phyloP scores from a whole-genome alignment of 2,329 filamentous ascomycete genomes.

The Neospermospora avenae region DNA sequence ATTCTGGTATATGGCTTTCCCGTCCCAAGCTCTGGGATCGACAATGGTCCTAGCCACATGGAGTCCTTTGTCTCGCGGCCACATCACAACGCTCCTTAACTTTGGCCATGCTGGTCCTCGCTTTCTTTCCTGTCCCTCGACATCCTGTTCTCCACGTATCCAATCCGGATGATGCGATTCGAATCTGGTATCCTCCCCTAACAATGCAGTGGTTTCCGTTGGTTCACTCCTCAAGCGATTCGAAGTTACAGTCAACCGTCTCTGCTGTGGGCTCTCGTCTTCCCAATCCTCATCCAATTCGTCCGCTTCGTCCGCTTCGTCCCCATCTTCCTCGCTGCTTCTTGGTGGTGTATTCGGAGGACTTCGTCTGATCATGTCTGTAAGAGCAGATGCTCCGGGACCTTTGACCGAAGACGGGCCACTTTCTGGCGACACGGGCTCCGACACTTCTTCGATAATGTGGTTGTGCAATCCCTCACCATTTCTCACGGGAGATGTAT shows the following conservation, averaged over 20 bases:
- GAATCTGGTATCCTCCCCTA: slow-evolving; percentile 19
- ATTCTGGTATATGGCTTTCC: slow-evolving; percentile 59
- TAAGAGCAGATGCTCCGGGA: slow-evolving; percentile 44
- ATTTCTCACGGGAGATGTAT: slow-evolving; percentile 20
- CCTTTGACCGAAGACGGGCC: slow-evolving; percentile 33
- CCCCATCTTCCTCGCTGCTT: slow-evolving; percentile 3
- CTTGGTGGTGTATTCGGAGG: slow-evolving; percentile 27
- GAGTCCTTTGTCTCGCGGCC: slow-evolving; percentile 25
- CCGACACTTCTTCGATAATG: slow-evolving; percentile 59
- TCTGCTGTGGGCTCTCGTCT: slow-evolving; percentile 13
- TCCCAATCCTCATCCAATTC: neutral
- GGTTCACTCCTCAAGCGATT: slow-evolving; percentile 25
- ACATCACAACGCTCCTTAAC: slow-evolving; percentile 25
- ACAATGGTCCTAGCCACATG: slow-evolving; percentile 36
- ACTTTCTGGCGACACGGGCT: slow-evolving; percentile 49
- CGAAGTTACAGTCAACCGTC: slow-evolving; percentile 25
- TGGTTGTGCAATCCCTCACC: slow-evolving; percentile 39
- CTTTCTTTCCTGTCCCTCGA: slow-evolving; percentile 29
- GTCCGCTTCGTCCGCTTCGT: neutral
- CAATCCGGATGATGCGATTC: slow-evolving; percentile 29
- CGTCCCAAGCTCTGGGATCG: slow-evolving; percentile 71
- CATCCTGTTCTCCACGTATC: slow-evolving; percentile 32
- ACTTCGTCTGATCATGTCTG: slow-evolving; percentile 46
- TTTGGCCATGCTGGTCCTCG: slow-evolving; percentile 29
- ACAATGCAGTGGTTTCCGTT: slow-evolving; percentile 33